A percentile compares a stretch with the other conserved stretches of the same genome.
Conservation (phyloP, 2,329 filamentous ascomycete species). For the Cladosporium colombiae region DNA sequence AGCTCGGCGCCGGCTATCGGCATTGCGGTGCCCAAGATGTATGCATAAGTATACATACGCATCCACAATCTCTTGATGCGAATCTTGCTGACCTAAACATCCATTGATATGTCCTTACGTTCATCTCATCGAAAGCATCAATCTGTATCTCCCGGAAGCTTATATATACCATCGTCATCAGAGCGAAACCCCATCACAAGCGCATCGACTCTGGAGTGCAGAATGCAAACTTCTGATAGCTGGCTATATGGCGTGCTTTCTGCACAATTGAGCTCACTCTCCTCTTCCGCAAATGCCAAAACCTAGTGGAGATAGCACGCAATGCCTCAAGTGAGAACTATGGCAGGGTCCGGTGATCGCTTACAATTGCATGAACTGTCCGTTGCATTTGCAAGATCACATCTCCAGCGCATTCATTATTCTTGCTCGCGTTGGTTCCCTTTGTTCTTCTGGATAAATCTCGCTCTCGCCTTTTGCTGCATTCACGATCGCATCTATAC, state of each 20-base stretch:
- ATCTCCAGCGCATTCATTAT: neutral
- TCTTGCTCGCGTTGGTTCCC: neutral
- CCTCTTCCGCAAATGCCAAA: neutral
- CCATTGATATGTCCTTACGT: neutral
- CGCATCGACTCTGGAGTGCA: neutral
- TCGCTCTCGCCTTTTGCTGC: neutral
- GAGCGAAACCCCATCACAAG: neutral
- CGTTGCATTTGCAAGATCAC: neutral
- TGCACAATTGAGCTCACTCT: neutral
- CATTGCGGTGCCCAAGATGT: neutral
- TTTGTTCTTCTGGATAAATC: neutral
- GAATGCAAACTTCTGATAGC: neutral
- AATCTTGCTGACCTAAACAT: neutral
- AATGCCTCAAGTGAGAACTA: neutral
- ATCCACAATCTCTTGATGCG: neutral
- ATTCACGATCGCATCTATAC: neutral
- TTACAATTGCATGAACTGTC: neutral
- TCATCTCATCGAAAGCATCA: neutral
- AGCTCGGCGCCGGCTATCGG: neutral
- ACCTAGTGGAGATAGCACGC: constrained; percentile 3
- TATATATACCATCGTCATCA: neutral
- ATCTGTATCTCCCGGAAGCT: neutral
- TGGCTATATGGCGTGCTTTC: constrained; percentile 8
- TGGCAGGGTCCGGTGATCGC: neutral
- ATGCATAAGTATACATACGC: neutral